phyloP scores from a whole-genome alignment of 78 protist genomes.

The Polysphondylium violaceum region DNA sequence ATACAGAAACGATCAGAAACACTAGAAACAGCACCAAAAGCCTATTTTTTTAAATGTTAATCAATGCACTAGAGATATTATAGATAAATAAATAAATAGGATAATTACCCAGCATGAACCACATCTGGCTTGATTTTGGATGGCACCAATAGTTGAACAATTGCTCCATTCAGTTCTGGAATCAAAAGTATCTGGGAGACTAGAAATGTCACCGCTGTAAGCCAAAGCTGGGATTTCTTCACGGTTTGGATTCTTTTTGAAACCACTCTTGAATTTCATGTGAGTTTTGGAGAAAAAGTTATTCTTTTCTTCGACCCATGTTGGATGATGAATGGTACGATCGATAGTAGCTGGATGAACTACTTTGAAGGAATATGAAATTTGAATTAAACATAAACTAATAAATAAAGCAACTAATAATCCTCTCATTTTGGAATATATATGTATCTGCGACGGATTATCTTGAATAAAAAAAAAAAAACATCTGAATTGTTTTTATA shows the following conservation, averaged over 20 bases:
- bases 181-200: constrained; percentile 35
- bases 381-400: not conserved
- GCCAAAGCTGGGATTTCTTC: not conserved
- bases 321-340: constrained; percentile 13
- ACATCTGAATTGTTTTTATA: no score
- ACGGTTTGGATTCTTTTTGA: constrained; percentile 2
- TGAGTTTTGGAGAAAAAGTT: not conserved
- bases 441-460: not conserved
- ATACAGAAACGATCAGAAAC: constrained; percentile 62
- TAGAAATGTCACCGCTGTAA: not conserved
- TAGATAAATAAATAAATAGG: not conserved
- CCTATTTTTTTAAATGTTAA: no score
- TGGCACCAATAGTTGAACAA: constrained; percentile 55
- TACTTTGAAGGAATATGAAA: not conserved
- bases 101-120: constrained; percentile 24
- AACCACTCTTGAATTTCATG: constrained; percentile 30
- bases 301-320: constrained; percentile 46
- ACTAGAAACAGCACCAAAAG: constrained; percentile 48
- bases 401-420: not conserved
- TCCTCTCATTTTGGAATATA: not conserved
- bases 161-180: constrained; percentile 36
- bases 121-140: constrained; percentile 77
- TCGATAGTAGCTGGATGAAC: not conserved
- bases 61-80: not conserved
- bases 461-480: not conserved